Evolutionary conservation across 345 rosid species (phyloP).

Genomic region (Cardamine occulta): DNA sequence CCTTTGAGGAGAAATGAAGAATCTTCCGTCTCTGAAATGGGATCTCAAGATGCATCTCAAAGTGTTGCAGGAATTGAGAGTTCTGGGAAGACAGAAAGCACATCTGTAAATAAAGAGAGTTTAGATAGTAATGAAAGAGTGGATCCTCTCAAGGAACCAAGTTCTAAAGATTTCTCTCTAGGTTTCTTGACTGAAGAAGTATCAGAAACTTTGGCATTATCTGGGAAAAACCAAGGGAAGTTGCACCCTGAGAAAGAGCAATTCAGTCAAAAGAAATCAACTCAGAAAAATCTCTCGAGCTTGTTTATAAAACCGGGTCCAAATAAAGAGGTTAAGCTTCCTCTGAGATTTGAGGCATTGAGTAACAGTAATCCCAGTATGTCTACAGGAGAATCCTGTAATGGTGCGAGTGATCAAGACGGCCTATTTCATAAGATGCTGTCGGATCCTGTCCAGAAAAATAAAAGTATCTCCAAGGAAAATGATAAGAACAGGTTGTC

Average conservation of each 20-base stretch:
- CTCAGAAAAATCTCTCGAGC: neutral
- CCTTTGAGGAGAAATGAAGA: neutral
- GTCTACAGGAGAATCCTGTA: slow-evolving; percentile 8
- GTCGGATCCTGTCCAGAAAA: slow-evolving; percentile 15
- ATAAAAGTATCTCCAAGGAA: slow-evolving; percentile 2
- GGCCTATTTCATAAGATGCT: slow-evolving; percentile 9
- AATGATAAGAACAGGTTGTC: slow-evolving; percentile 11
- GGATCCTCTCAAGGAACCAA: neutral
- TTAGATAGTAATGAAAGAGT: slow-evolving; percentile 22
- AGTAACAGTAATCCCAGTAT: slow-evolving; percentile 7
- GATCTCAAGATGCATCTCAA: too few species aligned
- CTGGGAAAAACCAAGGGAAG: slow-evolving; percentile 6
- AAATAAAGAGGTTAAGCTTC: slow-evolving; percentile 17
- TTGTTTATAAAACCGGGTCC: slow-evolving; percentile 3
- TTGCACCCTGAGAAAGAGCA: slow-evolving; percentile 4
- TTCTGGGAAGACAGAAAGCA: slow-evolving; percentile 8
- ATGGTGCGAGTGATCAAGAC: slow-evolving; percentile 13
- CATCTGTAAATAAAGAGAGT: slow-evolving; percentile 8
- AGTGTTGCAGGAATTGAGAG: slow-evolving; percentile 7
- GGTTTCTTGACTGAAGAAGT: neutral
- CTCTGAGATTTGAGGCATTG: slow-evolving; percentile 7
- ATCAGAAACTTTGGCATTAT: neutral
- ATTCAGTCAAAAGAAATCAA: neutral
- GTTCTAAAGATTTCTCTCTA: slow-evolving; percentile 14
- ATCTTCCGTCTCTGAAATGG: neutral